These are phyloP conservation scores for Copromyces sp. DNA, from an alignment of 495 filamentous ascomycete species.

Conservation along the genomic window DNA sequence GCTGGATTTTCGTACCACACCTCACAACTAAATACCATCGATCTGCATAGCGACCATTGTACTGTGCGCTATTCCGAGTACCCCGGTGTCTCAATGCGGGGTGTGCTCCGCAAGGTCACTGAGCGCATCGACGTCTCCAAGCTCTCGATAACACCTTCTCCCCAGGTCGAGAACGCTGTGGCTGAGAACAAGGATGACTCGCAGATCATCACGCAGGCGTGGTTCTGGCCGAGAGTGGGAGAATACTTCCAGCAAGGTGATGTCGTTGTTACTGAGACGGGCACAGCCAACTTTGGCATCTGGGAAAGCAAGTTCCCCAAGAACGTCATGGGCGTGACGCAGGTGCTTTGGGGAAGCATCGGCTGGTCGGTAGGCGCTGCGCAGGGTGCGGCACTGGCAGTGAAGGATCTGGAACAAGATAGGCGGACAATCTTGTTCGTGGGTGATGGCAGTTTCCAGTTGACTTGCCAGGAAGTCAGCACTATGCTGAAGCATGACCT, in stretches of 20 bases:
- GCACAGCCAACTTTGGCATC: slow-evolving; percentile 83
- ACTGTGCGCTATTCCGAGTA: slow-evolving; percentile 74
- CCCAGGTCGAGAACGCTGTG: slow-evolving; percentile 47
- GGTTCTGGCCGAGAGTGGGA: slow-evolving; percentile 76
- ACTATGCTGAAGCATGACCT: slow-evolving; percentile 74
- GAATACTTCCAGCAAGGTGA: slow-evolving; percentile 68
- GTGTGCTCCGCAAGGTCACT: slow-evolving; percentile 68
- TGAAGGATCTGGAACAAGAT: slow-evolving; percentile 43
- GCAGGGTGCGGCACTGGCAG: slow-evolving; percentile 65
- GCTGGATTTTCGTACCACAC: slow-evolving; percentile 79
- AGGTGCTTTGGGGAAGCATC: slow-evolving; percentile 86
- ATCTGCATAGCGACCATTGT: slow-evolving; percentile 73
- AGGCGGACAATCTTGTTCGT: slow-evolving; percentile 73
- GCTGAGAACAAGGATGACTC: slow-evolving; percentile 41
- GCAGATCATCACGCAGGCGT: slow-evolving; percentile 63
- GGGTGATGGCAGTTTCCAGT: slow-evolving; percentile 78
- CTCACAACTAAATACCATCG: slow-evolving; percentile 72
- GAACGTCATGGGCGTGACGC: slow-evolving; percentile 64
- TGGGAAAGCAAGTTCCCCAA: slow-evolving; percentile 78
- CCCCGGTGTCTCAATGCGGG: slow-evolving; percentile 73
- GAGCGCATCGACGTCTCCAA: slow-evolving; percentile 48
- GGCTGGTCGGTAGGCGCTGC: slow-evolving; percentile 72
- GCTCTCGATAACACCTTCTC: slow-evolving; percentile 35
- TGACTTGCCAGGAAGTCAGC: slow-evolving; percentile 77
- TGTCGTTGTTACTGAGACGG: slow-evolving; percentile 79